Percentiles rank a stretch among this genome's conserved stretches.
These are phyloP conservation scores for Cladosporium sp. DNA, from an alignment of 2,329 filamentous ascomycete genomes.

Conservation along the genomic window DNA sequence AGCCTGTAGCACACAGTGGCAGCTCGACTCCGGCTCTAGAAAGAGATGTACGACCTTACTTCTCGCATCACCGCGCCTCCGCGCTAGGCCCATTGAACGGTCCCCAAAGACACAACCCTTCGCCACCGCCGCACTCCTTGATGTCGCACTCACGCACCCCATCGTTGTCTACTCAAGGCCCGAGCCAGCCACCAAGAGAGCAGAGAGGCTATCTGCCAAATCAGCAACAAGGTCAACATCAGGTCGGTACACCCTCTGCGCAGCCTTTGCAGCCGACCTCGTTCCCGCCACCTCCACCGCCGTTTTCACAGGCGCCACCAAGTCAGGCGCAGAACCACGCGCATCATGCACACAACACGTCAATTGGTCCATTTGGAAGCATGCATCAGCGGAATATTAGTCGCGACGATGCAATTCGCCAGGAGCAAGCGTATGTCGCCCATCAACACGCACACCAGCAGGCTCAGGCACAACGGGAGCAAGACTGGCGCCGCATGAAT, in stretches of 20 bases:
- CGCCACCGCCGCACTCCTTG: conserved; percentile 30
- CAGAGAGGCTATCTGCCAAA: conserved; percentile 10
- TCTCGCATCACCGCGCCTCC: conserved; percentile 24
- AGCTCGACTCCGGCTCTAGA: conserved; percentile 20
- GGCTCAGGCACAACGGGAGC: conserved; percentile 12
- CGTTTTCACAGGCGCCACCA: conserved; percentile 22
- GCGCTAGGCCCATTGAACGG: conserved; percentile 27
- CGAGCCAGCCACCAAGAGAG: conserved; percentile 20
- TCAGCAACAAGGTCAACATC: conserved; percentile 18
- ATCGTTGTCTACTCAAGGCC: conserved; percentile 24
- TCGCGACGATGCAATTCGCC: conserved; percentile 24
- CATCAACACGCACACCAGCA: conserved; percentile 17
- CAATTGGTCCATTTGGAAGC: conserved; percentile 20
- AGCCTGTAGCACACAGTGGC: neutral
- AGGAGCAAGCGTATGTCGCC: conserved; percentile 16
- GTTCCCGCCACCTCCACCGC: conserved; percentile 20
- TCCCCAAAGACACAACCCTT: conserved; percentile 28
- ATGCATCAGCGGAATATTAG: conserved; percentile 25
- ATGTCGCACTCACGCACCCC: conserved; percentile 31
- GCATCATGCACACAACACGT: conserved; percentile 30
- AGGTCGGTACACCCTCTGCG: conserved; percentile 11
- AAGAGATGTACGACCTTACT: conserved; percentile 27
- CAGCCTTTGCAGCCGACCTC: conserved; percentile 28
- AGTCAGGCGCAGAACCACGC: conserved; percentile 25
- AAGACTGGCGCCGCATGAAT: conserved; percentile 12